phyloP scores from a whole-genome alignment of 495 filamentous ascomycete species.

The Penicillium lividum region DNA sequence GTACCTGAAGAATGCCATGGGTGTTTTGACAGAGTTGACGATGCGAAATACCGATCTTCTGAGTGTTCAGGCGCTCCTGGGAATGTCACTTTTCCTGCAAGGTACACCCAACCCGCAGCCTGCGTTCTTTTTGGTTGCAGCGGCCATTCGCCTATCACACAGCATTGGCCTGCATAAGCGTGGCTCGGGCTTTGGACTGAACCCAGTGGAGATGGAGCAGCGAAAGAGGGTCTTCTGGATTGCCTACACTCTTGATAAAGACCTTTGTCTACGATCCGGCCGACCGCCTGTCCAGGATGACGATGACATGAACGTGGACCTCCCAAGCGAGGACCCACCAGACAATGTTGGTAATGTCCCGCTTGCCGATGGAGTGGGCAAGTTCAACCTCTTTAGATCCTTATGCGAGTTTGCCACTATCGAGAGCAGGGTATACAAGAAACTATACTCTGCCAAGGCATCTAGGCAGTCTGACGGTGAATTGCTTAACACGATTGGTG shows the following conservation, averaged over 20 bases:
- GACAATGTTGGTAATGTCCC: constrained; percentile 95
- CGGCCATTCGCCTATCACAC: constrained; percentile 88
- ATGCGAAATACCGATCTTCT: constrained; percentile 95
- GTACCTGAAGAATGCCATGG: constrained; percentile 95
- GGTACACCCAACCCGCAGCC: constrained; percentile 97
- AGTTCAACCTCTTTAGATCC: constrained; percentile 88
- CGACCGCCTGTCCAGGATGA: constrained; percentile 94
- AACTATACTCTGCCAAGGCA: constrained; percentile 89
- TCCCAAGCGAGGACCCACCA: constrained; percentile 85
- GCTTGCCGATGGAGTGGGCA: constrained; percentile 83
- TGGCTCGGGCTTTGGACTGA: constrained; percentile 87
- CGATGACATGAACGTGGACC: constrained; percentile 96
- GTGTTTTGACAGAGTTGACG: constrained; percentile 84
- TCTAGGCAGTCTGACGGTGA: constrained; percentile 91
- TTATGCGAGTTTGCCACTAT: constrained; percentile 92
- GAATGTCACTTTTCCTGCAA: constrained; percentile 95
- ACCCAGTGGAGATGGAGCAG: constrained; percentile 89
- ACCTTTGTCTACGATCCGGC: constrained; percentile 89
- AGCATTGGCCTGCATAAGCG: constrained; percentile 94
- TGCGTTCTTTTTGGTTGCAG: constrained; percentile 88
- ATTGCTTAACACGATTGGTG: constrained; percentile 91
- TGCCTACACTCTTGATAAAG: constrained; percentile 92
- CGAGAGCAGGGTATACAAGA: constrained; percentile 91
- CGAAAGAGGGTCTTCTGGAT: constrained; percentile 98
- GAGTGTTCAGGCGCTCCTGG: constrained; percentile 94